A percentile compares a stretch with the other conserved stretches of the same genome.
phyloP scores from a whole-genome alignment of 805 yeast species.

The Pichia californica region DNA sequence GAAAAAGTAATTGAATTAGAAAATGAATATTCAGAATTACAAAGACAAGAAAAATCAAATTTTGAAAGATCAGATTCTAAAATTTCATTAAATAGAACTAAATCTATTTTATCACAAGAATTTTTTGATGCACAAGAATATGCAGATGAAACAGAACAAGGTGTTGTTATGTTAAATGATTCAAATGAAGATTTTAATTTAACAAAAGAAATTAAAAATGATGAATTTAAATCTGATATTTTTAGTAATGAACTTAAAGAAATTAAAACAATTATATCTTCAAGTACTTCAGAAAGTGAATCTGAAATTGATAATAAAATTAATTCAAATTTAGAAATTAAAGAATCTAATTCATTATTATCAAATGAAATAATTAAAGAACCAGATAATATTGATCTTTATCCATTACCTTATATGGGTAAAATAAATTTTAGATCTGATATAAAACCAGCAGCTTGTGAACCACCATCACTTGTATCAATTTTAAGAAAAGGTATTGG shows the following conservation, averaged over 20 bases:
- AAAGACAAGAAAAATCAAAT: constrained; percentile 16
- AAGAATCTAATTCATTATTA: background rate
- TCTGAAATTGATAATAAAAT: background rate
- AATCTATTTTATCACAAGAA: constrained; percentile 42
- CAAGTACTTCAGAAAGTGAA: background rate
- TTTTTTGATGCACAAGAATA: constrained; percentile 67
- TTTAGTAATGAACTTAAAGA: constrained; percentile 2
- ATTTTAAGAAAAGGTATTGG: constrained; percentile 87
- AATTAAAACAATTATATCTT: background rate
- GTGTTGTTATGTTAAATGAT: constrained; percentile 49
- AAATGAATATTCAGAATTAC: constrained; percentile 17
- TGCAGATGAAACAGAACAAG: constrained; percentile 39
- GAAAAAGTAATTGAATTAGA: constrained; percentile 20
- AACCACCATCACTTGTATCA: constrained; percentile 79
- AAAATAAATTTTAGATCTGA: constrained; percentile 49
- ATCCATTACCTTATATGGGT: constrained; percentile 55
- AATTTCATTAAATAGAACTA: constrained; percentile 20
- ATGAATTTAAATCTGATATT: background rate
- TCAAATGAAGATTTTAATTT: constrained; percentile 4
- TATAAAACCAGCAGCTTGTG: constrained; percentile 48
- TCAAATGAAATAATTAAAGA: constrained; percentile 2
- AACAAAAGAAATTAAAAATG: background rate
- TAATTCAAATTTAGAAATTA: constrained; percentile 2
- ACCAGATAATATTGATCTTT: constrained; percentile 31
- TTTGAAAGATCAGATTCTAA: constrained; percentile 19